Base-by-base conservation (phyloP, 2,329 filamentous ascomycete genomes). In the Aspergillus quadrilineatus region DNA sequence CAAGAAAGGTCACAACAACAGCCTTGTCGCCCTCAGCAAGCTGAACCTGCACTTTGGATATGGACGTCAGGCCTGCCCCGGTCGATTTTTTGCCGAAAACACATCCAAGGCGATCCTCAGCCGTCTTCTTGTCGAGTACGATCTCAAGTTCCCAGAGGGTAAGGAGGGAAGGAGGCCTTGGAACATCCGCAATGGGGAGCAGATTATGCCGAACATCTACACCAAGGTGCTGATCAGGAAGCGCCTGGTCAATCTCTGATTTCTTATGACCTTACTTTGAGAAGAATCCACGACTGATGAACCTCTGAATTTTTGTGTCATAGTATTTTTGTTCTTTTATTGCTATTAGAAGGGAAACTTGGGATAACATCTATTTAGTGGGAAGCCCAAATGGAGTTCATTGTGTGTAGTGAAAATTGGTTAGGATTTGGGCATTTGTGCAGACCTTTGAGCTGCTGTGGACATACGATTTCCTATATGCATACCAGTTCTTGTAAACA, bases 41-140 rank as follows among this genome's bases (percentile, higher is more conserved):
- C 34, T 59, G 6, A 65, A 65, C 32, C 63, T 69, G 58, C 66
- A 69, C 34, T 70, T 70, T 43, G 68, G 68, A 2, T 67, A 61
- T 22, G 67, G 65, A 10, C 56, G 60, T 9, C 64, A 62, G 44
- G 63, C 64, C 1, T 69, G 66, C 51, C 65, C 68, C 12, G 66
- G 64, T 14, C 60, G 67, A 2, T 65, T 65, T 45, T 64, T 68
- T n/a, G 64, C 61, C 1, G 52, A 49, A 17, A 61, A 59, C 39
- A 62, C 62, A 4, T 58, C 66, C 34, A 69, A 70, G 47, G 63
- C 64, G 3, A 61, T 69, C 32, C 41, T 69, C 30, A 68, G 68
- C 28, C 65, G 64, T 10, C 55, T 71, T 26, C 55, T 69, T 9
- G 52, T 64, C 28, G 67, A 69, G 6, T 71, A 71, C 45, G 68